phyloP scores from a whole-genome alignment of 805 yeast genomes.

The Scheffersomyces amazonensis region DNA sequence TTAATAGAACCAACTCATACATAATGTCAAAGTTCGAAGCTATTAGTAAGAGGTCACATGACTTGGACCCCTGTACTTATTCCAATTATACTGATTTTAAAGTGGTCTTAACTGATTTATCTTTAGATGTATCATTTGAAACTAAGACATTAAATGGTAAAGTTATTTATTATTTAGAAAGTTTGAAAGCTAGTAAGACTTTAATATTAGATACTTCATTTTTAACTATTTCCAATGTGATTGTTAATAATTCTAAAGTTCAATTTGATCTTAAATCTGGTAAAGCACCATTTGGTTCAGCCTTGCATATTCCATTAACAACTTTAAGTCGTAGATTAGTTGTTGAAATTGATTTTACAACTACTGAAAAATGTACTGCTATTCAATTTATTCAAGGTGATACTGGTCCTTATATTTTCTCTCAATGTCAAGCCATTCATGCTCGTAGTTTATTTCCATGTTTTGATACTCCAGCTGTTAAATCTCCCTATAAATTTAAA shows the following conservation, averaged over 20 bases:
- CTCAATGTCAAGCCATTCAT: slow-evolving; percentile 36
- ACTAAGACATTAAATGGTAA: slow-evolving; percentile 18
- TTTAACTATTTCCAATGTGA: slow-evolving; percentile 15
- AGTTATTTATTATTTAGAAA: slow-evolving; percentile 17
- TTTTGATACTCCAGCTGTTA: slow-evolving; percentile 34
- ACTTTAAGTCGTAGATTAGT: slow-evolving; percentile 2
- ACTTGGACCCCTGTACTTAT: slow-evolving; percentile 22
- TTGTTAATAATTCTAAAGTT: slow-evolving; percentile 15
- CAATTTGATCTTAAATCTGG: slow-evolving; percentile 10
- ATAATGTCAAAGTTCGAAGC: slow-evolving; percentile 1
- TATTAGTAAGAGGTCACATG: slow-evolving; percentile 8
- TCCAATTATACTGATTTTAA: slow-evolving; percentile 26
- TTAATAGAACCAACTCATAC: too few relatives aligned
- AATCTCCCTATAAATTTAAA: slow-evolving; percentile 21
- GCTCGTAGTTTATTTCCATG: slow-evolving; percentile 36
- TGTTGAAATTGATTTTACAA: slow-evolving; percentile 17
- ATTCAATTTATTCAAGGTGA: slow-evolving; percentile 33
- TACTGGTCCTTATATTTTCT: slow-evolving; percentile 31
- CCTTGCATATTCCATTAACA: slow-evolving; percentile 15
- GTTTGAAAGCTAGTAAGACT: slow-evolving; percentile 1
- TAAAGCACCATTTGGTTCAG: slow-evolving; percentile 22
- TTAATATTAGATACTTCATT: slow-evolving; percentile 26
- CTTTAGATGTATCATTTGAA: slow-evolving; percentile 22
- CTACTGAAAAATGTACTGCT: slow-evolving; percentile 32
- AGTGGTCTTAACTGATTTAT: slow-evolving; percentile 16